Percentiles rank a stretch among this genome's conserved stretches.
Evolutionary conservation across 2,329 filamentous ascomycete species (phyloP).

Genomic region (Fusarium sp.): DNA sequence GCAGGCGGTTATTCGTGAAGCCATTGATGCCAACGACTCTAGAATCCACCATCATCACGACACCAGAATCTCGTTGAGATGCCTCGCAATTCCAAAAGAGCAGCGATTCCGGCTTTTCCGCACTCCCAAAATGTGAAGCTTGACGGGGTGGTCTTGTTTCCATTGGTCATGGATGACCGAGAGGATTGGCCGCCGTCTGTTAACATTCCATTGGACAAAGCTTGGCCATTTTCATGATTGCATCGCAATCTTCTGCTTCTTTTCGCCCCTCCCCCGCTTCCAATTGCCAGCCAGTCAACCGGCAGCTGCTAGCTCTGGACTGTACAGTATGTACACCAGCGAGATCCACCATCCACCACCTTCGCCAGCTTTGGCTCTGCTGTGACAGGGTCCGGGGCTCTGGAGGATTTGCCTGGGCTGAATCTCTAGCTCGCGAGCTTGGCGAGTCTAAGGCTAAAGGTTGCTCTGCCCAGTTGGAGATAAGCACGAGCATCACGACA

Average conservation of each 20-base stretch:
- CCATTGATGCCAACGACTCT: conserved; percentile 26
- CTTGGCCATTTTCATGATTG: conserved; percentile 31
- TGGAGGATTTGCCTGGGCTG: conserved; percentile 9
- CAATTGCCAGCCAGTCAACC: conserved; percentile 33
- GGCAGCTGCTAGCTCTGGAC: background rate
- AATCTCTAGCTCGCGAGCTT: conserved; percentile 12
- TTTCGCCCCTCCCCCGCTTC: conserved; percentile 43
- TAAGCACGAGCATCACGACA: no score
- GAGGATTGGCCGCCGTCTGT: conserved; percentile 14
- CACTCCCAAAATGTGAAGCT: background rate
- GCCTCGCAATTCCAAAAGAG: conserved; percentile 21
- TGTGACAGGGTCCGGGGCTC: conserved; percentile 36
- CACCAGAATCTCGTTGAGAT: conserved; percentile 16
- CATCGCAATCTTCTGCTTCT: conserved; percentile 29
- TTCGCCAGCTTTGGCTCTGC: conserved; percentile 24
- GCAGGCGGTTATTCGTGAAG: conserved; percentile 8
- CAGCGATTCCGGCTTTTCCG: conserved; percentile 2
- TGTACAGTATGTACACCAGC: conserved; percentile 7
- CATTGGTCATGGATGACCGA: conserved; percentile 11
- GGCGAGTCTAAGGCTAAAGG: background rate
- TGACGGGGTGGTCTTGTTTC: conserved; percentile 3
- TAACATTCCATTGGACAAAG: conserved; percentile 30
- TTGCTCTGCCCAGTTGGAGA: background rate
- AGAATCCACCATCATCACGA: conserved; percentile 36
- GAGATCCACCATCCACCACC: conserved; percentile 41